Evolutionary conservation across 2,329 filamentous ascomycete genomes (phyloP).

Genomic region (Colletotrichum musae): DNA sequence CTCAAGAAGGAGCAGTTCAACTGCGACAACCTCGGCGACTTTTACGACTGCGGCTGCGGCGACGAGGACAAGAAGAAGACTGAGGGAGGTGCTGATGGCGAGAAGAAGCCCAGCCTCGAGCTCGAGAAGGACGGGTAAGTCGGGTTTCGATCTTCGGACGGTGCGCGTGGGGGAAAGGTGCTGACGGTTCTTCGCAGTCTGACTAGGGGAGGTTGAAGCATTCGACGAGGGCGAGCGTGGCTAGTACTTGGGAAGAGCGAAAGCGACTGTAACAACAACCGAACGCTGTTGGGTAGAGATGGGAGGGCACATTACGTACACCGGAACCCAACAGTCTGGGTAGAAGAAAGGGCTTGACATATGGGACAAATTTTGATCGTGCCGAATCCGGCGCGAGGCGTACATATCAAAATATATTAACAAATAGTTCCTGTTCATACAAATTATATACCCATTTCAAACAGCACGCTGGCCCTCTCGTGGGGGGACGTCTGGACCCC

Average conservation of each 20-base stretch:
- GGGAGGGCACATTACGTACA: too few species aligned
- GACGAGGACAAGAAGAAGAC: conserved; percentile 69
- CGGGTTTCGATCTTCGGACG: not conserved
- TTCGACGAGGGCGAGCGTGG: not conserved
- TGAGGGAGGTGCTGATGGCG: conserved; percentile 42
- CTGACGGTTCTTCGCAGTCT: conserved; percentile 26
- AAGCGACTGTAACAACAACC: not conserved
- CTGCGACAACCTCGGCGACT: conserved; percentile 77
- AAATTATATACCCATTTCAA: conserved; percentile 16
- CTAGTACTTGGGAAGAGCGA: not conserved
- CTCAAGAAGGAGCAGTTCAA: conserved; percentile 75
- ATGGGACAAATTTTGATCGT: too few species aligned
- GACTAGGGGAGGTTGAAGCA: conserved; percentile 16
- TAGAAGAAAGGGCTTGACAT: too few species aligned
- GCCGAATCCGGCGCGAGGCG: too few species aligned
- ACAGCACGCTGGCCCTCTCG: not conserved
- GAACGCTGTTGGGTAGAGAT: not conserved
- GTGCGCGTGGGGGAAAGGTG: not conserved
- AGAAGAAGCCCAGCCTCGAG: conserved; percentile 42
- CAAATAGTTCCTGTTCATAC: not conserved
- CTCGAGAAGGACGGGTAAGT: conserved; percentile 35
- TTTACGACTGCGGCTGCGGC: conserved; percentile 80
- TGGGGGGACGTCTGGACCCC: too few species aligned
- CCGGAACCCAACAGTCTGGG: too few species aligned
- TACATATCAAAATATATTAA: too few species aligned